Conservation (phyloP, 441 rosid genomes). For the Populus hybrid region DNA sequence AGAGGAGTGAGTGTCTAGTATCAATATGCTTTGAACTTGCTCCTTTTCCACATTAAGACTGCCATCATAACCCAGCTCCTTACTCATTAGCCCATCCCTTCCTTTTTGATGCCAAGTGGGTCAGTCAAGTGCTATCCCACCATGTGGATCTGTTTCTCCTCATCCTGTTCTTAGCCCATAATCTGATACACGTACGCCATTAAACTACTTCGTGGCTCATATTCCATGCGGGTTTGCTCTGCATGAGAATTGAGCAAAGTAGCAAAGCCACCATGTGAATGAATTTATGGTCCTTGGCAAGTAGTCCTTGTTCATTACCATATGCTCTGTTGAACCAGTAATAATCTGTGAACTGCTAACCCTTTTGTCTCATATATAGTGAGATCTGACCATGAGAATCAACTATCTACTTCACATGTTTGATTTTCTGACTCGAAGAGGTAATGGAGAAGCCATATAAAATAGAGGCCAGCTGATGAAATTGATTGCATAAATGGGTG, state of each 20-base stretch:
- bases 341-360: too few relatives aligned
- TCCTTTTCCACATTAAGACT: conserved; percentile 19
- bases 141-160: neutral
- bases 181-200: neutral
- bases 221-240: conserved; percentile 7
- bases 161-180: conserved; percentile 14
- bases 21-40: conserved; percentile 24
- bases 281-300: conserved; percentile 7
- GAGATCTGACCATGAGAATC: too few relatives aligned
- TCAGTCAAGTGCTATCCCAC: conserved; percentile 7
- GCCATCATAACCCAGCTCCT: conserved; percentile 32
- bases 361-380: too few relatives aligned
- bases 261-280: conserved; percentile 14
- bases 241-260: neutral
- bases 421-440: too few relatives aligned
- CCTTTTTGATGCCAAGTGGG: conserved; percentile 29
- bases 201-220: neutral
- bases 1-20: conserved; percentile 7
- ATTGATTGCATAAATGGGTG: too few relatives aligned
- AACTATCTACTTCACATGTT: too few relatives aligned
- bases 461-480: too few relatives aligned
- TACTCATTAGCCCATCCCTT: conserved; percentile 19
- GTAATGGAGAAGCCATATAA: too few relatives aligned
- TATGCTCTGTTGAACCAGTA: neutral
- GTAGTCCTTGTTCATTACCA: too few relatives aligned